Percentiles rank a stretch among this genome's conserved stretches.
These are phyloP conservation scores for Pseudocercospora pini-densiflorae DNA, from an alignment of 2,329 filamentous ascomycete species.

Conservation along the genomic window DNA sequence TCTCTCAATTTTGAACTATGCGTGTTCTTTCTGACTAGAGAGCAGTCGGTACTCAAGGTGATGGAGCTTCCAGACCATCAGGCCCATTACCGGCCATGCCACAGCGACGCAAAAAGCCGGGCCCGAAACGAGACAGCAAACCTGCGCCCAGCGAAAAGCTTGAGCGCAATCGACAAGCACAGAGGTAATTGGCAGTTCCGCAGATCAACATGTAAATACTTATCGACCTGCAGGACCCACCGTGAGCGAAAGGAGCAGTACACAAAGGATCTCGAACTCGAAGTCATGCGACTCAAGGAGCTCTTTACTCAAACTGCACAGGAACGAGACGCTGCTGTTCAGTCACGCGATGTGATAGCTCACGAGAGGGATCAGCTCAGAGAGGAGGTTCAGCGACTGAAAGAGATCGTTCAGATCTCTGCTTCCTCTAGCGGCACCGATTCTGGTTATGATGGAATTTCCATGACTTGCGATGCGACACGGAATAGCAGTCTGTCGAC, in stretches of 20 bases:
- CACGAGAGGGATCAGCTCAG: slow-evolving; percentile 23
- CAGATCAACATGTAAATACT: background rate
- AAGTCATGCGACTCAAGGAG: slow-evolving; percentile 30
- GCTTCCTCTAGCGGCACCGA: slow-evolving; percentile 24
- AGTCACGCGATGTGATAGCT: slow-evolving; percentile 21
- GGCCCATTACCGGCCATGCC: slow-evolving; percentile 14
- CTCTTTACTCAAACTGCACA: slow-evolving; percentile 24
- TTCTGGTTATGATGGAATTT: slow-evolving; percentile 28
- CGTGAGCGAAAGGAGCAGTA: slow-evolving; percentile 33
- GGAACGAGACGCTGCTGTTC: slow-evolving; percentile 26
- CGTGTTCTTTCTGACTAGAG: slow-evolving; percentile 16
- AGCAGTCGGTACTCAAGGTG: slow-evolving; percentile 17
- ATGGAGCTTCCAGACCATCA: slow-evolving; percentile 7
- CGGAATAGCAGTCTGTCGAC: slow-evolving; percentile 27
- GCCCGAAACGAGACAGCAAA: slow-evolving; percentile 31
- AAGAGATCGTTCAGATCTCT: slow-evolving; percentile 19
- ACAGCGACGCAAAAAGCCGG: slow-evolving; percentile 29
- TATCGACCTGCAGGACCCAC: slow-evolving; percentile 25
- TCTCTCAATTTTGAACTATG: background rate
- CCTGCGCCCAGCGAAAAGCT: slow-evolving; percentile 31
- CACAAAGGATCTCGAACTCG: slow-evolving; percentile 31
- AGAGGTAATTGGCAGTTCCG: slow-evolving; percentile 19
- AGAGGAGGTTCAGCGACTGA: slow-evolving; percentile 22
- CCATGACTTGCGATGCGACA: slow-evolving; percentile 25
- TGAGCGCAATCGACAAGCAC: slow-evolving; percentile 31